phyloP scores from a whole-genome alignment of 2,329 filamentous ascomycete genomes.

The Tolypocladium nubicola region DNA sequence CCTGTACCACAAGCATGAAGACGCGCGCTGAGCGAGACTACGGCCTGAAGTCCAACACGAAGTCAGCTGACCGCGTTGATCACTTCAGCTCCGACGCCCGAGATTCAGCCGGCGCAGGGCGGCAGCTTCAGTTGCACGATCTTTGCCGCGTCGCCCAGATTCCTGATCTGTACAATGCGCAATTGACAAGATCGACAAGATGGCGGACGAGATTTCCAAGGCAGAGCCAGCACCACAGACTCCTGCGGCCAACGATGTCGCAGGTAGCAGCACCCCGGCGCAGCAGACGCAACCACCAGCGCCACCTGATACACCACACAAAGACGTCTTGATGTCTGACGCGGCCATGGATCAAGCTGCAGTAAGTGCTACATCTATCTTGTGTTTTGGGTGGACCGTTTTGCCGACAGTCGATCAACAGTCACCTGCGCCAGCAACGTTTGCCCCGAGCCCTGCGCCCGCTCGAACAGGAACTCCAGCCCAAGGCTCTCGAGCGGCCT shows the following conservation, averaged over 20 bases:
- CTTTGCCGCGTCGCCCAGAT: not conserved
- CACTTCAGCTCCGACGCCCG: not conserved
- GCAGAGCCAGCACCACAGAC: constrained; percentile 10
- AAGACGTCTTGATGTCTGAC: constrained; percentile 34
- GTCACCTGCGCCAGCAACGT: constrained; percentile 25
- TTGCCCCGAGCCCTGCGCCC: constrained; percentile 30
- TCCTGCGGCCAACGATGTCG: constrained; percentile 10
- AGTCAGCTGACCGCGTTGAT: constrained; percentile 23
- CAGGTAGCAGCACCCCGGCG: constrained; percentile 8
- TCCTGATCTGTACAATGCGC: not conserved
- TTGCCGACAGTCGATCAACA: constrained; percentile 1
- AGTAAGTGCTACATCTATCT: constrained; percentile 13
- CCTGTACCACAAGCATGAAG: not conserved
- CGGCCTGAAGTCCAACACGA: constrained; percentile 17
- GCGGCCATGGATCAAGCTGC: constrained; percentile 27
- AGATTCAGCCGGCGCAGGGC: constrained; percentile 2
- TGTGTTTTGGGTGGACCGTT: not conserved
- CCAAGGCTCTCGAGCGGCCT: constrained; percentile 42
- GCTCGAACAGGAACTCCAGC: constrained; percentile 39
- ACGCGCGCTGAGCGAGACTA: constrained; percentile 1
- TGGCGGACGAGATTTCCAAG: constrained; percentile 19
- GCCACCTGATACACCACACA: constrained; percentile 14
- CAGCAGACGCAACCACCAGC: constrained; percentile 4
- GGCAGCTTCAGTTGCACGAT: not conserved
- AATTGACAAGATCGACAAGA: constrained; percentile 3